phyloP scores from a whole-genome alignment of 1,139 yeast genomes.

The Yarrowia galli region DNA sequence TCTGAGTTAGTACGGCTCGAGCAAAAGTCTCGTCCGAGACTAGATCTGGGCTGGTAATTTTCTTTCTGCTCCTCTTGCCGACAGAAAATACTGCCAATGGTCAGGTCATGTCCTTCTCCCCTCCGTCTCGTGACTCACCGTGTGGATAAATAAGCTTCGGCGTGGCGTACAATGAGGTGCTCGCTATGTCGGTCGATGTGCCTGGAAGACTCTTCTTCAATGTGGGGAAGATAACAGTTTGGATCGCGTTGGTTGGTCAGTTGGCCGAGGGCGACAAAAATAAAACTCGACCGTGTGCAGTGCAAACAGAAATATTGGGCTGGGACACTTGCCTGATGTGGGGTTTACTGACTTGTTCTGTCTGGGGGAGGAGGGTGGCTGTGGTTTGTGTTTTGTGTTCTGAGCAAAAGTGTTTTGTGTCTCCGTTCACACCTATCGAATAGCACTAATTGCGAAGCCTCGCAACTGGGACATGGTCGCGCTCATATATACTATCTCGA shows the following conservation, averaged over 20 bases:
- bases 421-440: conserved; percentile 1
- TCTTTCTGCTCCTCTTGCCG: background rate
- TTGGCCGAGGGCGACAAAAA: background rate
- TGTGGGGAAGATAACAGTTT: conserved; percentile 37
- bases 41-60: too few species aligned
- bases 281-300: background rate
- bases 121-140: conserved; percentile 35
- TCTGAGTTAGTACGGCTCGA: conserved; percentile 18
- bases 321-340: background rate
- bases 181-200: conserved; percentile 23
- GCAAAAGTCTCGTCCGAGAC: background rate
- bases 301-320: conserved; percentile 6
- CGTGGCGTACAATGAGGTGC: conserved; percentile 34
- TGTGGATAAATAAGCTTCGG: conserved; percentile 19
- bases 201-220: conserved; percentile 9
- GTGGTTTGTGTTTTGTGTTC: background rate
- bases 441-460: conserved; percentile 25
- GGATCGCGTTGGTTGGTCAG: conserved; percentile 29
- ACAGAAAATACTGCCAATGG: background rate
- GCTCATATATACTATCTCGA: conserved; percentile 21
- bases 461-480: conserved; percentile 9
- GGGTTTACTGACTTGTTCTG: conserved; percentile 2
- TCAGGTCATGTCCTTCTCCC: conserved; percentile 26
- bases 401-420: background rate
- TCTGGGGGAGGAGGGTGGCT: background rate